A percentile compares a stretch with the other conserved stretches of the same genome.
phyloP scores from a whole-genome alignment of 805 yeast species.

The Ogataea salicorniae region DNA sequence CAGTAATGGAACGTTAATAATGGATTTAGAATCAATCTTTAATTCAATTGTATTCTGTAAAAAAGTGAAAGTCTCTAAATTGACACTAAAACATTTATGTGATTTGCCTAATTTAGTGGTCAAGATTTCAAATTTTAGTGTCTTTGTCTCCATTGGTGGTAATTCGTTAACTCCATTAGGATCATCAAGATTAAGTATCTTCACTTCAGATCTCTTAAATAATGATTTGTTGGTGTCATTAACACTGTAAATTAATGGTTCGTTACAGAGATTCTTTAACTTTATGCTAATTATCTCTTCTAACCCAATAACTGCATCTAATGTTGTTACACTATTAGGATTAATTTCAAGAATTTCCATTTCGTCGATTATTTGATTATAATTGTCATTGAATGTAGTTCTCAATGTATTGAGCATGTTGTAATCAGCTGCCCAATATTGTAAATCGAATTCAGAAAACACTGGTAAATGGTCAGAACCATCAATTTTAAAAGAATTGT shows the following conservation, averaged over 20 bases:
- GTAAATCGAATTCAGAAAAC: conserved; percentile 30
- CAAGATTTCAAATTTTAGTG: conserved; percentile 28
- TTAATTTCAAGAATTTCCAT: conserved; percentile 38
- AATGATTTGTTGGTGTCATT: conserved; percentile 27
- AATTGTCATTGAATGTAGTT: conserved; percentile 31
- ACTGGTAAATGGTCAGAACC: conserved; percentile 59
- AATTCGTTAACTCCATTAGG: too few relatives aligned
- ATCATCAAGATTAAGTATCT: conserved; percentile 9
- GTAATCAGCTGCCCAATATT: conserved; percentile 33
- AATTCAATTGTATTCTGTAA: conserved; percentile 17
- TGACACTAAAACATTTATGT: conserved; percentile 12
- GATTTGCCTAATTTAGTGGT: conserved; percentile 12
- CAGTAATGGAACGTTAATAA: conserved; percentile 37
- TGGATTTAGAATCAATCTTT: conserved; percentile 18
- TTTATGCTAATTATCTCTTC: conserved; percentile 26
- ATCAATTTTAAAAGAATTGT: conserved; percentile 19
- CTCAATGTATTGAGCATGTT: conserved; percentile 32
- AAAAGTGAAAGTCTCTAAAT: conserved; percentile 9
- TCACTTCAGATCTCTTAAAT: conserved; percentile 15
- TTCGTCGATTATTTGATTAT: conserved; percentile 19
- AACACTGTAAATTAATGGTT: conserved; percentile 34
- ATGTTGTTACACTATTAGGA: conserved; percentile 40
- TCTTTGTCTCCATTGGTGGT: conserved; percentile 8
- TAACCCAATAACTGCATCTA: conserved; percentile 33
- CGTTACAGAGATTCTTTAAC: conserved; percentile 34